A percentile compares a stretch with the other conserved stretches of the same genome.
Conservation (phyloP, 1,284 basidiomycete species). For the Laetiporus sulphureus region DNA sequence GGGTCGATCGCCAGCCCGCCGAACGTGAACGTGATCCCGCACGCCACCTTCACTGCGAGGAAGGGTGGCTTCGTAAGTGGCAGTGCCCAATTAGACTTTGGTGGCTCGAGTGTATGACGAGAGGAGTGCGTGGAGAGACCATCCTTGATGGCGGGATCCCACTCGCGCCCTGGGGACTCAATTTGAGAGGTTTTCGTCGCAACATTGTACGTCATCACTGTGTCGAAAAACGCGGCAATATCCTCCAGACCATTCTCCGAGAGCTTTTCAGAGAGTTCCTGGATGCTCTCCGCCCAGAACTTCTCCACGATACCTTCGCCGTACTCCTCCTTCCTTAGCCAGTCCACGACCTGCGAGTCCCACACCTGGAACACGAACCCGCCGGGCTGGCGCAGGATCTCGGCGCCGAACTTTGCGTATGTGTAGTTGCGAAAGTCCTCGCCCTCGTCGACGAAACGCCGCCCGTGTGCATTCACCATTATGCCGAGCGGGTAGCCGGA, state of each 20-base stretch:
- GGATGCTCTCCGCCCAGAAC: conserved; percentile 40
- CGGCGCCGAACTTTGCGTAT: conserved; percentile 59
- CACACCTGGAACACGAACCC: conserved; percentile 59
- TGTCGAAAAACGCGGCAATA: conserved; percentile 35
- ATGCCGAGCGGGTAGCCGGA: conserved; percentile 66
- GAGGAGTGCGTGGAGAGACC: conserved; percentile 42
- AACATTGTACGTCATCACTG: conserved; percentile 43
- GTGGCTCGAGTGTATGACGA: conserved; percentile 24
- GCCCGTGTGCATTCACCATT: conserved; percentile 52
- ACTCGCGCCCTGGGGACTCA: conserved; percentile 31
- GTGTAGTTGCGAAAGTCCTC: conserved; percentile 67
- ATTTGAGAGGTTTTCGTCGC: conserved; percentile 33
- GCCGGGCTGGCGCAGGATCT: conserved; percentile 50
- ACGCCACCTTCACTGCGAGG: conserved; percentile 58
- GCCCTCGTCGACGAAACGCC: conserved; percentile 64
- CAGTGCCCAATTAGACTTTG: conserved; percentile 59
- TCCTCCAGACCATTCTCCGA: conserved; percentile 38
- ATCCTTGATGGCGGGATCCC: conserved; percentile 62
- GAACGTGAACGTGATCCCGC: conserved; percentile 69
- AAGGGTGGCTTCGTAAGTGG: conserved; percentile 45
- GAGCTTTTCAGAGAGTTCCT: conserved; percentile 46
- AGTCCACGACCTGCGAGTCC: conserved; percentile 38
- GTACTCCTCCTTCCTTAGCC: conserved; percentile 57
- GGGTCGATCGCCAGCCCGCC: conserved; percentile 58
- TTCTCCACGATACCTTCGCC: conserved; percentile 51